Evolutionary conservation across 2,329 filamentous ascomycete species (phyloP).

Genomic region (Aureobasidium uvarum): DNA sequence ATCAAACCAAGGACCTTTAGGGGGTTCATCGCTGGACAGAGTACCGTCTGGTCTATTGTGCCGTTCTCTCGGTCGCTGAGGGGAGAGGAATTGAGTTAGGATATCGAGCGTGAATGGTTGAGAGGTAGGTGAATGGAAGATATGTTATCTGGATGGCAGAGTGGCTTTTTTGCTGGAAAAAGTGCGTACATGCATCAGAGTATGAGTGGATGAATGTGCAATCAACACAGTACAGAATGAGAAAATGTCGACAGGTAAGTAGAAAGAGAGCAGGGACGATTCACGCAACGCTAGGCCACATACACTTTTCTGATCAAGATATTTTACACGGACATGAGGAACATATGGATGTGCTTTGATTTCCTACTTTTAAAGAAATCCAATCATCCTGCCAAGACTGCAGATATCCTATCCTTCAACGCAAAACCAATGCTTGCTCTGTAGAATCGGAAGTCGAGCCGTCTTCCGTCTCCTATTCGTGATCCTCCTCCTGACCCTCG

Average conservation of each 20-base stretch:
- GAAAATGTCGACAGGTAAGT: not conserved
- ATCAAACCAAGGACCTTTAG: too few relatives aligned
- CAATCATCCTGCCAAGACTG: not conserved
- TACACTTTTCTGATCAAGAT: not conserved
- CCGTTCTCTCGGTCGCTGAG: too few relatives aligned
- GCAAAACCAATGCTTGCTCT: not conserved
- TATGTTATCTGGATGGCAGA: too few relatives aligned
- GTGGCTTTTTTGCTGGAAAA: too few relatives aligned
- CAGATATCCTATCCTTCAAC: not conserved
- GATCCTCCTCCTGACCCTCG: not conserved
- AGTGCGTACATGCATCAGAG: not conserved
- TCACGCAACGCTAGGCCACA: not conserved
- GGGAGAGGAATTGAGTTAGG: too few relatives aligned
- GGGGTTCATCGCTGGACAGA: too few relatives aligned
- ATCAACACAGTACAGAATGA: not conserved
- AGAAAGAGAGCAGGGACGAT: not conserved
- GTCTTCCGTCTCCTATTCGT: not conserved
- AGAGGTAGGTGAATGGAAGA: not conserved
- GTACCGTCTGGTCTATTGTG: too few relatives aligned
- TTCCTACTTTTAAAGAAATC: not conserved
- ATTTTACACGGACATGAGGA: not conserved
- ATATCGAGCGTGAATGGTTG: too few relatives aligned
- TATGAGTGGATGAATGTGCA: not conserved
- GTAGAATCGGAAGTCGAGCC: not conserved
- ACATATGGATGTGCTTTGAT: not conserved